Base-by-base conservation (phyloP, 805 yeast species). In the Wickerhamiella occidentalis region DNA sequence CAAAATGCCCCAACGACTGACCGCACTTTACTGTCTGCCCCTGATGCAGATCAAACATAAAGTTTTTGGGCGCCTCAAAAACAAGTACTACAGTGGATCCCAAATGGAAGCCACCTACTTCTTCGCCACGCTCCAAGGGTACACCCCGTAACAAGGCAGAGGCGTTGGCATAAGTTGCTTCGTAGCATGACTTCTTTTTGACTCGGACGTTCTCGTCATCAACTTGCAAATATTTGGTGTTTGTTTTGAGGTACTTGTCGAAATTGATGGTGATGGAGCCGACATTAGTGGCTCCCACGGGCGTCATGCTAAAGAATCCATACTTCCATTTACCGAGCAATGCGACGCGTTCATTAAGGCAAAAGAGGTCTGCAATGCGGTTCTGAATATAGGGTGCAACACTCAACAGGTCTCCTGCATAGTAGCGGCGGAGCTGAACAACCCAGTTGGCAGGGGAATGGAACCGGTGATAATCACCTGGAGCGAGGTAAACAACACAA, bases 261-360 rank as follows among this genome's bases (percentile, higher is more conserved):
- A 92, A 92, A 62, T 88, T 86, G 56, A 92, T 74, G 52, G 82
- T 80, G 56, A 92, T 92, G 59, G 94, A 82, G 5, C 99, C 99
- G 26, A 92, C 99, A 67, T 92, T 92, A 2, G 98, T 92, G 21
- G 99, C 99, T 12, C 99, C 99, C 11, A 92, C 98, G 0, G 99
- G 96, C 0, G 95, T 90, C 99, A 92, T 92, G 55, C 94, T 82
- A 69, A 92, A 92, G 59, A 92, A 92, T 0, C 99, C 99, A 63
- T 92, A 76, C 62, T 83, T 85, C 98, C 98, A 92, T 60, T 85
- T 80, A 1, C 99, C 99, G 50, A 92, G 73, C 45, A 92, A 68
- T 0, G 98, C 94, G 2, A 92, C 98, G 58, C 99, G 76, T 67
- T 92, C 99, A 63, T 92, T 92, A 57, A 92, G 69, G 3, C 90